Base-by-base conservation (phyloP, 805 yeast species). In the Lipomyces kockii region DNA sequence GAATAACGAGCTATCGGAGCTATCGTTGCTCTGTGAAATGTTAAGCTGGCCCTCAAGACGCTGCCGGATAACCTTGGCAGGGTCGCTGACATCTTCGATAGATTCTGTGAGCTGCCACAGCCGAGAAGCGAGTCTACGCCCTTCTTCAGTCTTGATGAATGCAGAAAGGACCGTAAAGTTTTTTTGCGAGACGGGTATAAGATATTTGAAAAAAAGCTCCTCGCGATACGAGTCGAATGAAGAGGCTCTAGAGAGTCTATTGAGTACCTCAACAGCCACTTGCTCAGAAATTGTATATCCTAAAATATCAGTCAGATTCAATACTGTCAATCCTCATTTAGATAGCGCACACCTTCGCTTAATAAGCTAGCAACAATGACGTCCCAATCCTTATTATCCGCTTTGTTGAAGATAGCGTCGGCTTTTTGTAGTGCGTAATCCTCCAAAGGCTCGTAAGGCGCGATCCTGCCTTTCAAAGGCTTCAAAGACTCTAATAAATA, bases 111-210 rank as follows among this genome's bases (percentile, higher is more conserved):
- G 60, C 57, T 69, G 71, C 72, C 72, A 69, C 8, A 72, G 68
- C 0, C 73, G 73, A 58, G 82, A 80, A 12, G 87, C 75, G 1
- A 76, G 73, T 0, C 79, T 77, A 51, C 76, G 78, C 37, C 80
- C 79, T 0, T 77, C 75, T 0, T 72, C 68, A 32, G 85, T 70
- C n/a, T 71, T 71, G 9, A 76, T 75, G 1, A 73, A 62, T 0
- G 84, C 78, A 53, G 83, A 22, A 9, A 69, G 52, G 9, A 49
- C 25, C 22, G 61, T 12, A 7, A 62, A 49, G 52, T 67, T 64
- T 35, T 59, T 35, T 37, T 67, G 66, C 2, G 63, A 57, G 25
- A 63, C 46, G 2, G 37, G 32, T 6, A 60, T 53, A 7, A 69
- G 57, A 27, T 66, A 72, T 37, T 35, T 70, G 64, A 77, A 75